Percentiles rank a stretch among this genome's conserved stretches.
phyloP scores from a whole-genome alignment of 2,329 filamentous ascomycete species.

The Hymenoscyphus linearis region DNA sequence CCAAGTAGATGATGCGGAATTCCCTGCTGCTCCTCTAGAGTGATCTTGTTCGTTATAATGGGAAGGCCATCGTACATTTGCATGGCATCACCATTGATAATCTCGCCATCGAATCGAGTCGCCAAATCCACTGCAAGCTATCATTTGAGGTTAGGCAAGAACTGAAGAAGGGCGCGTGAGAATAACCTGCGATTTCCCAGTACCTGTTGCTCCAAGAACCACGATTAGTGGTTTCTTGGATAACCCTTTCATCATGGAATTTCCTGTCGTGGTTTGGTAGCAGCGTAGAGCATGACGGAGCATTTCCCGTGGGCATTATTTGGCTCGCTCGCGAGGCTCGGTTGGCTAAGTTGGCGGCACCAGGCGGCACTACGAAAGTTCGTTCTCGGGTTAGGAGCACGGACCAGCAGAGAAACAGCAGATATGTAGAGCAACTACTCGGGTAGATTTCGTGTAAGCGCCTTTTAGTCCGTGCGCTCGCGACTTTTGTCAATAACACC shows the following conservation, averaged over 20 bases:
- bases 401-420: too few species aligned
- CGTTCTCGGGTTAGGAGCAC: too few species aligned
- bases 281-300: constrained; percentile 9
- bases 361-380: too few species aligned
- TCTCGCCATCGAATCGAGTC: constrained; percentile 76
- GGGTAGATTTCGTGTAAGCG: too few species aligned
- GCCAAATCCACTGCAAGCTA: constrained; percentile 75
- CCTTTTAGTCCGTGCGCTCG: too few species aligned
- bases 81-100: constrained; percentile 98
- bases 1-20: constrained; percentile 86
- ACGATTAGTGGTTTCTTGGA: constrained; percentile 63
- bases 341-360: too few species aligned
- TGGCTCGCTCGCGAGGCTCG: not conserved
- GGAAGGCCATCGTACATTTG: constrained; percentile 90
- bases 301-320: constrained; percentile 10
- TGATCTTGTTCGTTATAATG: constrained; percentile 93
- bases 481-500: too few species aligned
- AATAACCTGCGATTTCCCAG: constrained; percentile 80
- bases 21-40: constrained; percentile 65
- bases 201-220: constrained; percentile 85
- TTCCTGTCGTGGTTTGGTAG: not conserved
- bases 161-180: not conserved
- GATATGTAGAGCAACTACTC: too few species aligned
- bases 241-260: constrained; percentile 26
- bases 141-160: constrained; percentile 10